These are phyloP conservation scores for Tilletia indica DNA, from an alignment of 1,284 basidiomycete genomes.

Conservation along the genomic window DNA sequence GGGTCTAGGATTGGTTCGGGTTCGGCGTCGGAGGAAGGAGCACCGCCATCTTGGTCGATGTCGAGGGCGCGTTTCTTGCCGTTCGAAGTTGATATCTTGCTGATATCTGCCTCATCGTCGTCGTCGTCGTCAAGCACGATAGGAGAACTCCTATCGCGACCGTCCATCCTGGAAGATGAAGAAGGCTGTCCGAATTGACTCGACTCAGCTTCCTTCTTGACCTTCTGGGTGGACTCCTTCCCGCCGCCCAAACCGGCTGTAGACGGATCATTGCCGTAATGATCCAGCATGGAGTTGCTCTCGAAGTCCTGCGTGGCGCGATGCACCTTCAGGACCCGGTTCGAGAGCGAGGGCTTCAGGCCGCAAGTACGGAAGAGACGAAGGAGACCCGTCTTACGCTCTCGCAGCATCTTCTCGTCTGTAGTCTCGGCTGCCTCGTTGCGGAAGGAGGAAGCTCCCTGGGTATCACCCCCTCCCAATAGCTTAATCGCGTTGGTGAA, in stretches of 20 bases:
- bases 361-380: slow-evolving; percentile 49
- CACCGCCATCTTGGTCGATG: neutral
- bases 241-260: neutral
- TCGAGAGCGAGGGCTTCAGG: slow-evolving; percentile 40
- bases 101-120: neutral
- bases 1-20: neutral
- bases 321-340: slow-evolving; percentile 48
- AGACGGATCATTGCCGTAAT: slow-evolving; percentile 56
- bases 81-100: too few species aligned
- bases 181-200: neutral
- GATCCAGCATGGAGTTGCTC: slow-evolving; percentile 40
- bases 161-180: slow-evolving; percentile 51
- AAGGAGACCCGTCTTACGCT: slow-evolving; percentile 65
- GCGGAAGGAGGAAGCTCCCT: slow-evolving; percentile 58
- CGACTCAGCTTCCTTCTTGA: slow-evolving; percentile 52
- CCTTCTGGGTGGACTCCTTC: neutral
- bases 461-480: neutral
- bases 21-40: neutral
- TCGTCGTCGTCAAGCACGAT: slow-evolving; percentile 35
- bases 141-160: slow-evolving; percentile 22
- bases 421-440: slow-evolving; percentile 72
- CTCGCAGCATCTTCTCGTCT: slow-evolving; percentile 71
- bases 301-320: slow-evolving; percentile 61
- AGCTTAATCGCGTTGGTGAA: slow-evolving; percentile 17
- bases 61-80: slow-evolving; percentile 1